Conservation (phyloP, 768 basidiomycete genomes). For the Lactarius evosmus region DNA sequence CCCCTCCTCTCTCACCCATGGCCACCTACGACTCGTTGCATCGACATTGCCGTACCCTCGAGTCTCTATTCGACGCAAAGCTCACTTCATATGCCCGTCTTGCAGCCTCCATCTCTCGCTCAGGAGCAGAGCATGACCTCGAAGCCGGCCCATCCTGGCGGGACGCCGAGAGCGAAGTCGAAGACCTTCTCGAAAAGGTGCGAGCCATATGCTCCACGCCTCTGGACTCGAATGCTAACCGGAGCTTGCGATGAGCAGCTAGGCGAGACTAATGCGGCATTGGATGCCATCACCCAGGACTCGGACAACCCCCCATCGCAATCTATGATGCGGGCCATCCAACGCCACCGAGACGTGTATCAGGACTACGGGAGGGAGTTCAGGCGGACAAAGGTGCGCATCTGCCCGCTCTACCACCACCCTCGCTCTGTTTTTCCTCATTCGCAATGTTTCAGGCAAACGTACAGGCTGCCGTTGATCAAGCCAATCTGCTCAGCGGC, state of each 20-base stretch:
- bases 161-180: constrained; percentile 83
- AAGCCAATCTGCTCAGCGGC: constrained; percentile 82
- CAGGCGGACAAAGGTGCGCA: constrained; percentile 72
- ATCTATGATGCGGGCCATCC: constrained; percentile 84
- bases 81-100: constrained; percentile 88
- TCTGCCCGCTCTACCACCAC: neutral
- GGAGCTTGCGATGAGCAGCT: constrained; percentile 49
- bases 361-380: constrained; percentile 87
- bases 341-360: constrained; percentile 86
- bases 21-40: constrained; percentile 85
- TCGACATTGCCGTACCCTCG: constrained; percentile 88
- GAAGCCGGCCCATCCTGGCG: constrained; percentile 71
- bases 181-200: constrained; percentile 84
- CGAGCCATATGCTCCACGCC: constrained; percentile 23
- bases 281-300: constrained; percentile 62
- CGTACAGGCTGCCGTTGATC: constrained; percentile 77
- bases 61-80: constrained; percentile 88
- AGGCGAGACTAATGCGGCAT: constrained; percentile 80
- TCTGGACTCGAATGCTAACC: constrained; percentile 12
- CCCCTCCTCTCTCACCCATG: constrained; percentile 40
- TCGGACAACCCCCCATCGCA: constrained; percentile 70
- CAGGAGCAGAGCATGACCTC: constrained; percentile 45
- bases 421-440: neutral
- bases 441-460: constrained; percentile 51
- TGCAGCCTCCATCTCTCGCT: constrained; percentile 59